These are phyloP conservation scores for Hyaloperonospora arabidopsidis DNA, from an alignment of 352 stramenopile genomes.

Conservation along the genomic window DNA sequence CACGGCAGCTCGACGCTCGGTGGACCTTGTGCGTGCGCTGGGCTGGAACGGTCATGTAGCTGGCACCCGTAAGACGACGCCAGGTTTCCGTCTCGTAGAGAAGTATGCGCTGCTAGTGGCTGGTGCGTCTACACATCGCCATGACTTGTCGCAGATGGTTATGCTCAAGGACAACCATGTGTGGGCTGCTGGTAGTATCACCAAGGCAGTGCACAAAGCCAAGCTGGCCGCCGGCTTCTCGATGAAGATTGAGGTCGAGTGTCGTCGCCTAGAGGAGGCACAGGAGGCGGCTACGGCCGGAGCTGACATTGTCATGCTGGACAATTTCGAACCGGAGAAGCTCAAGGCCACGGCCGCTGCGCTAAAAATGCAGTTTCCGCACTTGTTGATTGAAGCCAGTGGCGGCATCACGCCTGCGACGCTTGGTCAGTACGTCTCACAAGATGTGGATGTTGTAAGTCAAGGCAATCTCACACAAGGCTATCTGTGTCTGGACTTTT, in stretches of 20 bases:
- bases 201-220: slow-evolving; percentile 88
- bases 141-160: slow-evolving; percentile 98
- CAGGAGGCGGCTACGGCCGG: slow-evolving; percentile 83
- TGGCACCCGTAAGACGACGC: slow-evolving; percentile 97
- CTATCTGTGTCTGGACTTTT: slow-evolving; percentile 95
- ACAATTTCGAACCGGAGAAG: slow-evolving; percentile 93
- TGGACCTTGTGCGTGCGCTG: slow-evolving; percentile 53
- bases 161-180: slow-evolving; percentile 99
- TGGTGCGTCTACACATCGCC: slow-evolving; percentile 88
- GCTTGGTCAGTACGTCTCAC: slow-evolving; percentile 88
- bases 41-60: slow-evolving; percentile 92
- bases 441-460: slow-evolving; percentile 95
- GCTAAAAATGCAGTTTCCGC: slow-evolving; percentile 92
- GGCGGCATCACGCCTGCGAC: slow-evolving; percentile 95
- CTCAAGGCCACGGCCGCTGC: slow-evolving; percentile 87
- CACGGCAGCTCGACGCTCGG: slow-evolving; percentile 69
- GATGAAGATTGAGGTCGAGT: slow-evolving; percentile 99
- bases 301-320: slow-evolving; percentile 96
- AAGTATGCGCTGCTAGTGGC: slow-evolving; percentile 98
- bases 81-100: slow-evolving; percentile 96
- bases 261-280: slow-evolving; percentile 89
- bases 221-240: slow-evolving; percentile 91
- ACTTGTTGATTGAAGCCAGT: slow-evolving; percentile 95
- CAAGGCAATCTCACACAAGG: slow-evolving; percentile 96
- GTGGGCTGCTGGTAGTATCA: slow-evolving; percentile 93